Evolutionary conservation across 805 yeast species (phyloP), one percentile per base, ranked within the genome.

Genomic region (Starmerella tilneyi): DNA sequence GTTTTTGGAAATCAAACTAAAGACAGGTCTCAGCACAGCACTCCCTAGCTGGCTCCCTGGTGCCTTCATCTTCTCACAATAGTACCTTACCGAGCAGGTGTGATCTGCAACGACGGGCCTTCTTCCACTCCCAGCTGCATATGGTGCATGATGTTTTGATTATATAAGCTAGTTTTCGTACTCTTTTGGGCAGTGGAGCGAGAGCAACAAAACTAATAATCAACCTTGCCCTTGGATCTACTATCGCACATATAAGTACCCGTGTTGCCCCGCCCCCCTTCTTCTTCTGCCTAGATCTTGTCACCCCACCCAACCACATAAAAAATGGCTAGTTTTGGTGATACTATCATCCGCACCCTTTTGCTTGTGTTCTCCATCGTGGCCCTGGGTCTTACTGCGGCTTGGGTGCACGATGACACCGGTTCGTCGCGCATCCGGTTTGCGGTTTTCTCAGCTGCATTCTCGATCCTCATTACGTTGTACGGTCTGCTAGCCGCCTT

Each of bases 321-420:
- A 19, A 28, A 29, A 53, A 47, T 63, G 66, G 75, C 75, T 74
- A 72, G 81, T 63, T 78, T 86, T 45, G 79, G 81, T 58, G 95
- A 86, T 68, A 69, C 79, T 56, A 65, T 78, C 53, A 73, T 86
- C 58, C 83, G 98, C 72, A 69, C 65, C 35, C 56, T 79, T 43
- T 82, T 84, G 72, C 81, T 88, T 59, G 69, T 76, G 58, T 79
- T 84, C 67, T 73, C 86, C 53, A 78, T 78, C 48, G 76, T 88
- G 59, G 75, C 79, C 45, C 76, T 92, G 51, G 98, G 96, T 64
- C 73, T 89, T 59, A 76, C 92, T 54, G 95, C 86, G 56, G 81
- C 92, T n/a, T 75, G 89, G 59, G 64, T 62, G 34, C 83, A 84
- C 50, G 78, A 75, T 59, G 60, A 61, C 56, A 70, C 75, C 62